These are phyloP conservation scores for Sclerotiophoma versabilis DNA, from an alignment of 2,329 filamentous ascomycete genomes.

Conservation along the genomic window DNA sequence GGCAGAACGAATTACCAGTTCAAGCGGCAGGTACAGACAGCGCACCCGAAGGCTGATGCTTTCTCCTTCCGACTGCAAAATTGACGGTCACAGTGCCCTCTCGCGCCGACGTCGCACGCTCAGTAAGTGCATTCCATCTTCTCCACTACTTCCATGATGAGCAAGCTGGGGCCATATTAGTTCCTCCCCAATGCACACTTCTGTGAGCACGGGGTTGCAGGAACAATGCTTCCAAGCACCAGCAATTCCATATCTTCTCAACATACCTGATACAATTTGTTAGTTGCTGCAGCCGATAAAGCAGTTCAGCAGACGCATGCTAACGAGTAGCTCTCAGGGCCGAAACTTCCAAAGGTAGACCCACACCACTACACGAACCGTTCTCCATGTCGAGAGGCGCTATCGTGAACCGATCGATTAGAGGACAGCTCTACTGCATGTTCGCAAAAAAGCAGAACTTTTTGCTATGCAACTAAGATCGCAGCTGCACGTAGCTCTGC, in stretches of 20 bases:
- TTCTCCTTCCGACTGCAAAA: background rate
- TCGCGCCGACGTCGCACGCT: background rate
- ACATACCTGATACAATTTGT: slow-evolving; percentile 22
- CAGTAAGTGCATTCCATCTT: slow-evolving; percentile 16
- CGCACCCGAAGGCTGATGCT: background rate
- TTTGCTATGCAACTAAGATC: background rate
- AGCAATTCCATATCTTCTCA: slow-evolving; percentile 39
- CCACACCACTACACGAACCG: background rate
- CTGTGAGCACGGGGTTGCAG: slow-evolving; percentile 21
- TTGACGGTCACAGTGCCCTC: background rate
- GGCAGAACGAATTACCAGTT: background rate
- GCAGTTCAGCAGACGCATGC: background rate
- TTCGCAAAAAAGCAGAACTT: background rate
- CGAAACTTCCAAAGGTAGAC: background rate
- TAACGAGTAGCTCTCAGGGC: slow-evolving; percentile 9
- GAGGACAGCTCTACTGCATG: background rate
- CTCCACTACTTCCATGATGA: slow-evolving; percentile 32
- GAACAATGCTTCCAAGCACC: slow-evolving; percentile 33
- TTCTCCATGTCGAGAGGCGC: background rate
- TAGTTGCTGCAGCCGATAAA: background rate
- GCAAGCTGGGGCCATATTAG: slow-evolving; percentile 47
- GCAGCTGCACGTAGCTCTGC: background rate
- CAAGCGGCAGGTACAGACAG: background rate
- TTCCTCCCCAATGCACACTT: slow-evolving; percentile 20
- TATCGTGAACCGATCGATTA: background rate